phyloP scores from a whole-genome alignment of 2,329 filamentous ascomycete genomes.

The Talaromyces sp. region DNA sequence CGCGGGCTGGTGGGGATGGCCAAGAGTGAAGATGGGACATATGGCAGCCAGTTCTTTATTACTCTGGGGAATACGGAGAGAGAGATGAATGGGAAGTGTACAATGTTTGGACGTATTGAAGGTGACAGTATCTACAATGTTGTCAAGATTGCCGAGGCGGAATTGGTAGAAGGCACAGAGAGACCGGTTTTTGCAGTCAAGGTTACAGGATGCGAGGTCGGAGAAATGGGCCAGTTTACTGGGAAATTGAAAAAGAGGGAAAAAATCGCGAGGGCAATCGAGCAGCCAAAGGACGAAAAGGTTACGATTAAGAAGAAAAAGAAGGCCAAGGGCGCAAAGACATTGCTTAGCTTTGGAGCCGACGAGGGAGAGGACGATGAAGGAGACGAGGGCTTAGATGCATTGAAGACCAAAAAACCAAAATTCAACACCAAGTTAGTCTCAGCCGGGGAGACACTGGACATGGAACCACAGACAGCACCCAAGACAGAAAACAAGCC shows the following conservation, averaged over 20 bases:
- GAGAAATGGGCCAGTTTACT: constrained; percentile 41
- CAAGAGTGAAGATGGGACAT: constrained; percentile 67
- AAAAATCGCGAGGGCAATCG: constrained; percentile 25
- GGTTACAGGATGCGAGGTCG: constrained; percentile 50
- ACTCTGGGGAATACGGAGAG: constrained; percentile 75
- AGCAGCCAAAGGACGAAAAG: constrained; percentile 17
- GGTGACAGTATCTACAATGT: constrained; percentile 96
- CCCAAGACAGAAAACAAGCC: constrained; percentile 2
- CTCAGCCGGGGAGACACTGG: constrained; percentile 23
- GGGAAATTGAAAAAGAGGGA: constrained; percentile 42
- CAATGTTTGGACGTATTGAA: constrained; percentile 84
- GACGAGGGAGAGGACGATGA: constrained; percentile 36
- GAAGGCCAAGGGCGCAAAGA: constrained; percentile 37
- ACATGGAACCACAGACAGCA: constrained; percentile 10
- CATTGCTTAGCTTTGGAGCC: constrained; percentile 43
- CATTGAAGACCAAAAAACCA: constrained; percentile 35
- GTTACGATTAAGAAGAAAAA: constrained; percentile 37
- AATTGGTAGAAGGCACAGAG: constrained; percentile 72
- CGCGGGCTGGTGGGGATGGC: constrained; percentile 93
- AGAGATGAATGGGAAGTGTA: constrained; percentile 85
- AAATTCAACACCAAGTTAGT: constrained; percentile 46
- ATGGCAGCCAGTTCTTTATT: constrained; percentile 96
- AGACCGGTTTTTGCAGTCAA: constrained; percentile 80
- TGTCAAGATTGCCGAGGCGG: constrained; percentile 85
- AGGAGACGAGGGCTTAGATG: constrained; percentile 23